Conservation (phyloP, 768 basidiomycete genomes). For the Termitomyces heimii region DNA sequence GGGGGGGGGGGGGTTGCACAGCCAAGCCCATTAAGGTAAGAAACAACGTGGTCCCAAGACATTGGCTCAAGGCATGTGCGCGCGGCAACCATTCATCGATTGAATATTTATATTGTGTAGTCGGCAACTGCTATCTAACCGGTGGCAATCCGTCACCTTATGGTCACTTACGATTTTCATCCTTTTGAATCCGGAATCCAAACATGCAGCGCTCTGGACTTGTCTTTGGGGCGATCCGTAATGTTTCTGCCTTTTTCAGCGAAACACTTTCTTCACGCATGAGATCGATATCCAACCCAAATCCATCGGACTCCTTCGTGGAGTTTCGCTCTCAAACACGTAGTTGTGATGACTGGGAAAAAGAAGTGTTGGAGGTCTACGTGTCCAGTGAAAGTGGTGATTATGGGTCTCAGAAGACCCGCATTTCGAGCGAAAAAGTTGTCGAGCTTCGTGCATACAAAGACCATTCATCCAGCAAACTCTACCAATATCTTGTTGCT, state of each 20-base stretch:
- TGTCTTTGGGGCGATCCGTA: background rate
- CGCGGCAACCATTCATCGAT: background rate
- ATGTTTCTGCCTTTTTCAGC: background rate
- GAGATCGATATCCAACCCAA: background rate
- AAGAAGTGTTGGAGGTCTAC: constrained; percentile 5
- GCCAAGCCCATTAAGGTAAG: background rate
- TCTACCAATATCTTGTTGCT: constrained; percentile 5
- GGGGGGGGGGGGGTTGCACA: background rate
- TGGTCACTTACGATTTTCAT: background rate
- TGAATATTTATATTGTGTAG: background rate
- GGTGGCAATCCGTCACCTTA: background rate
- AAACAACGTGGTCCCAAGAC: background rate
- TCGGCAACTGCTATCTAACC: too few relatives aligned
- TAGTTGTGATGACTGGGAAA: constrained; percentile 5
- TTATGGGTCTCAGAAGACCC: constrained; percentile 1
- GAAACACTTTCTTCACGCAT: background rate
- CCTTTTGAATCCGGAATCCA: background rate
- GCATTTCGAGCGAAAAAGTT: constrained; percentile 1
- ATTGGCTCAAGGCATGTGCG: background rate
- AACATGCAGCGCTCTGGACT: constrained; percentile 3
- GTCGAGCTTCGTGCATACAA: constrained; percentile 6
- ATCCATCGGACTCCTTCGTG: constrained; percentile 1
- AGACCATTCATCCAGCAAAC: background rate
- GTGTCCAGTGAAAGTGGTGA: background rate
- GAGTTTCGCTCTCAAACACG: constrained; percentile 5